A percentile compares a stretch with the other conserved stretches of the same genome.
Evolutionary conservation across 768 basidiomycete genomes (phyloP).

Genomic region (Tulasnella sp.): DNA sequence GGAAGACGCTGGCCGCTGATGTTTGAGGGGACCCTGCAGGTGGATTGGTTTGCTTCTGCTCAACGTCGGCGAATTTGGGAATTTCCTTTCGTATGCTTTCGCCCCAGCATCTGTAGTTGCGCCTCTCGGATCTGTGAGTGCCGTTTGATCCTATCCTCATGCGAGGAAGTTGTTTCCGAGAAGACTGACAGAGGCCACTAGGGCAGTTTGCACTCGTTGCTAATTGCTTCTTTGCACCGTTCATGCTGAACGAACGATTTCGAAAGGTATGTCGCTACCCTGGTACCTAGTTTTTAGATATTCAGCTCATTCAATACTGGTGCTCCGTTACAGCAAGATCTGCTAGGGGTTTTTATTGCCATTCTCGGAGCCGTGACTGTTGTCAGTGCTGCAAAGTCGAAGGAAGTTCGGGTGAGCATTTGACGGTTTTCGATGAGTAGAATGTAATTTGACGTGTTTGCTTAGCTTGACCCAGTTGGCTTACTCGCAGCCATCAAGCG

Average conservation of each 20-base stretch:
- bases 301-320: slow-evolving; percentile 19
- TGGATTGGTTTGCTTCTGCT: slow-evolving; percentile 84
- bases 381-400: slow-evolving; percentile 68
- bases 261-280: slow-evolving; percentile 42
- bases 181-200: not conserved
- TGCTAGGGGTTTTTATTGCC: slow-evolving; percentile 68
- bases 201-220: slow-evolving; percentile 80
- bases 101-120: slow-evolving; percentile 91
- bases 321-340: slow-evolving; percentile 44
- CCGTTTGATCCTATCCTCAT: not conserved
- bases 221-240: slow-evolving; percentile 87
- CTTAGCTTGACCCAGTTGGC: slow-evolving; percentile 48
- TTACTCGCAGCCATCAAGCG: slow-evolving; percentile 61
- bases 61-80: slow-evolving; percentile 83
- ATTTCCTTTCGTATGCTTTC: slow-evolving; percentile 84
- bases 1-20: not conserved
- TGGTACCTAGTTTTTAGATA: slow-evolving; percentile 12
- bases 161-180: no score
- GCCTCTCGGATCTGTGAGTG: slow-evolving; percentile 82
- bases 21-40: slow-evolving; percentile 36
- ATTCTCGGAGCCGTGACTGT: slow-evolving; percentile 86
- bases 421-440: not conserved
- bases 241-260: slow-evolving; percentile 75
- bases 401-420: slow-evolving; percentile 44
- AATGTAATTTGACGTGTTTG: not conserved